phyloP scores from a whole-genome alignment of 371 early-diverging fungal species.

The Mortierella sp. region DNA sequence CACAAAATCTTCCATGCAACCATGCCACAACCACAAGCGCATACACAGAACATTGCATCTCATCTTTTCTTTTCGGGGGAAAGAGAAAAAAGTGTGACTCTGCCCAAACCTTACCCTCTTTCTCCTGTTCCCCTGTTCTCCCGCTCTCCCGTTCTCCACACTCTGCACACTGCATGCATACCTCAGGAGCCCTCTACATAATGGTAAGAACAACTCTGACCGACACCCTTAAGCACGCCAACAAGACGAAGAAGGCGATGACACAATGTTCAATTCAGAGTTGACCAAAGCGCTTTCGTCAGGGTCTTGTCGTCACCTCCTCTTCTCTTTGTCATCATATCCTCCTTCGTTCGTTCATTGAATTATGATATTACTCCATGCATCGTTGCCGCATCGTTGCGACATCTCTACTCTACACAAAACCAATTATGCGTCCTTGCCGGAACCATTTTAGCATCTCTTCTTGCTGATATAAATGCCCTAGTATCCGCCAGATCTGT shows the following conservation, averaged over 20 bases:
- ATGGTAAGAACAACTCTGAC: no score
- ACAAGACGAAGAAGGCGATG: background rate
- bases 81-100: background rate
- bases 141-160: background rate
- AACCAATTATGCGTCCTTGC: background rate
- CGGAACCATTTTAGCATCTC: background rate
- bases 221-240: background rate
- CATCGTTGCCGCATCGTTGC: slow-evolving; percentile 11
- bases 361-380: background rate
- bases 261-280: slow-evolving; percentile 1
- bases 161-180: slow-evolving; percentile 9
- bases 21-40: background rate
- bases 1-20: slow-evolving; percentile 12
- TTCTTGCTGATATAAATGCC: background rate
- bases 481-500: background rate
- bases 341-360: background rate
- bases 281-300: background rate
- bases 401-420: background rate
- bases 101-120: background rate
- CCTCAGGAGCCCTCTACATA: no score
- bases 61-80: background rate
- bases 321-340: background rate
- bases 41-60: background rate
- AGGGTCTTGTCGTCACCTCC: background rate
- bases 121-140: background rate